Base-by-base conservation (phyloP, 2,329 filamentous ascomycete species). In the Metarhizium humberi region DNA sequence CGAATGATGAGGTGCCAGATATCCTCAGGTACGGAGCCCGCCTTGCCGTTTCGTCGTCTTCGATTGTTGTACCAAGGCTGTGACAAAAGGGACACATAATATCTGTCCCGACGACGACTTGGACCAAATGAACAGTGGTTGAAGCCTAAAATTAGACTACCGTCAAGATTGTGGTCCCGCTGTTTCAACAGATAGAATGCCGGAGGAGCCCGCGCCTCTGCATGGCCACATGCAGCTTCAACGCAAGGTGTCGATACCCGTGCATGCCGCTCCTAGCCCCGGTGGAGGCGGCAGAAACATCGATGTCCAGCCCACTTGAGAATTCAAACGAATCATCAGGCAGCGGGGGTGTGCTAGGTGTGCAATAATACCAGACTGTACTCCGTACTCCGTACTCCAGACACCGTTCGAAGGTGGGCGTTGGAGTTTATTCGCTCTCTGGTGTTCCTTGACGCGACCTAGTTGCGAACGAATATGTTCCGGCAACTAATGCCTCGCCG, bases 121-220 rank as follows among this genome's bases (percentile, higher is more conserved):
- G 25, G 40, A 16, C 6, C 4, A 14, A 42, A 13, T 42, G 40
- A 45, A 20, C 6, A 48, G 11, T 4, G 20, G 8, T 48, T 48
- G 11, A 29, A 30, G 45, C 45, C 45, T 29, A 40, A 48, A 48
- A 48, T 48, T 48, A 48, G 45, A 48, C 45, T 48, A 48, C 4
- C 18, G 16, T 29, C 45, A 29, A 48, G 32, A 50, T 50, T 38
- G 38, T 16, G 32, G 48, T 36, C 32, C 48, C 48, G 32, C 30
- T 36, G 29, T 20, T 38, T 36, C 48, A 10, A 50, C 30, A 20
- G 38, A 40, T 16, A 14, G 38, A 40, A 50, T 50, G n/a, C 25
- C 32, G 54, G 49, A 25, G 46, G 50, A 55, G 49, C 42, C 50
- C 42, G 54, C 42, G 34, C 43, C 47, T 51, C 18, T 52, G 50